Percentiles rank a stretch among this genome's conserved stretches.
Evolutionary conservation across 2,329 filamentous ascomycete genomes (phyloP).

Genomic region (Alternaria tenuissima): DNA sequence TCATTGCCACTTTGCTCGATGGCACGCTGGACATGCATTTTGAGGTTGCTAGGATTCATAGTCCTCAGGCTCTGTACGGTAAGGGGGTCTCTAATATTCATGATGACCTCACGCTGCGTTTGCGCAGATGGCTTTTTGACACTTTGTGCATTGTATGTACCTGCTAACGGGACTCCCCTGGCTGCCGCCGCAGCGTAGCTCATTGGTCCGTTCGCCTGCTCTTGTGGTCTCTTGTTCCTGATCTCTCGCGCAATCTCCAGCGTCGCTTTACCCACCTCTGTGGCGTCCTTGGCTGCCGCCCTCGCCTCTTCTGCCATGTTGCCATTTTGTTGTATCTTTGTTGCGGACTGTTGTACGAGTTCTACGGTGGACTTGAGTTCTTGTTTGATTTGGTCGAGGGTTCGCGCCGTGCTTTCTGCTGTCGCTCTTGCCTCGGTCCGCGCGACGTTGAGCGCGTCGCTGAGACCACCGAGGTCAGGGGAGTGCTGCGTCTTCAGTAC

Average conservation of each 20-base stretch:
- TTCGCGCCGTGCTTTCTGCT: too few species aligned
- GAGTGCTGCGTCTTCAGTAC: constrained; percentile 27
- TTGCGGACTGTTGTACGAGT: constrained; percentile 8
- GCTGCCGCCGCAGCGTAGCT: too few species aligned
- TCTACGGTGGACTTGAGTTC: too few species aligned
- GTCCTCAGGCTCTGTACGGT: too few species aligned
- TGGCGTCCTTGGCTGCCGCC: neutral
- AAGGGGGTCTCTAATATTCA: too few species aligned
- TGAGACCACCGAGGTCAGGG: constrained; percentile 20
- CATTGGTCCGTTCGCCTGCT: constrained; percentile 4
- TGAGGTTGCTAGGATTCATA: too few species aligned
- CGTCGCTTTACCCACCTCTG: too few species aligned
- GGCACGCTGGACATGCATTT: too few species aligned
- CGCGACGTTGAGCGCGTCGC: constrained; percentile 21
- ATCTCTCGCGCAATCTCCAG: too few species aligned
- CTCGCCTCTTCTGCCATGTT: constrained; percentile 22
- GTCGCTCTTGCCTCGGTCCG: constrained; percentile 20
- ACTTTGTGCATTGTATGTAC: constrained; percentile 28
- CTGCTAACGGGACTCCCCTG: neutral
- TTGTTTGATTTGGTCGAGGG: too few species aligned
- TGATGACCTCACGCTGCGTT: constrained; percentile 24
- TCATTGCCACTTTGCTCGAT: too few species aligned
- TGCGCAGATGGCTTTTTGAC: constrained; percentile 16
- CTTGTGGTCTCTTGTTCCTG: neutral
- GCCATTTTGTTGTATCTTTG: constrained; percentile 18